These are phyloP conservation scores for Neonectria sp. DNA, from an alignment of 2,329 filamentous ascomycete species.

Conservation along the genomic window DNA sequence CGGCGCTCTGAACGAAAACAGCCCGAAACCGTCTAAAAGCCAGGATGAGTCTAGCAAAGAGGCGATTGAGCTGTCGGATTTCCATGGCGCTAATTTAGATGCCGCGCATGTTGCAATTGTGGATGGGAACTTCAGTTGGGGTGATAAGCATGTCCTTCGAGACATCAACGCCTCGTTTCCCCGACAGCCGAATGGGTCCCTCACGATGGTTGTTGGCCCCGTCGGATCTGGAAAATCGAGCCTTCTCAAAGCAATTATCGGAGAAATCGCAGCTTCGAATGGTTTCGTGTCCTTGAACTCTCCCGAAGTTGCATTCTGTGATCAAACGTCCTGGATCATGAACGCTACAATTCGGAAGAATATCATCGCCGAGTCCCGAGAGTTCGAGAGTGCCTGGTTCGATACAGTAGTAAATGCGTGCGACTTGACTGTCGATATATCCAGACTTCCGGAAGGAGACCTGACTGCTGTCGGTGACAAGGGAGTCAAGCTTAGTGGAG, in stretches of 20 bases:
- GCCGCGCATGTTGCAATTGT: slow-evolving; percentile 36
- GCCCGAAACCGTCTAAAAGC: not conserved
- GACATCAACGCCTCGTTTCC: slow-evolving; percentile 45
- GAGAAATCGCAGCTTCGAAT: slow-evolving; percentile 41
- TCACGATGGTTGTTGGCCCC: slow-evolving; percentile 51
- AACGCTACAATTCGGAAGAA: slow-evolving; percentile 54
- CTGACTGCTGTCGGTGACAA: slow-evolving; percentile 50
- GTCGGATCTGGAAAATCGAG: slow-evolving; percentile 53
- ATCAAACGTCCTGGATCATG: slow-evolving; percentile 52
- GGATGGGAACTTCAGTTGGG: slow-evolving; percentile 48
- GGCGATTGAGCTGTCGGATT: slow-evolving; percentile 23
- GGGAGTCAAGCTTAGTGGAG: slow-evolving; percentile 53
- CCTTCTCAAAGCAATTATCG: slow-evolving; percentile 50
- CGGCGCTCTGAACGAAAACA: not conserved
- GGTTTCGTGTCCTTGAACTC: slow-evolving; percentile 45
- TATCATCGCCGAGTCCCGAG: slow-evolving; percentile 51
- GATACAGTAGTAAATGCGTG: slow-evolving; percentile 52
- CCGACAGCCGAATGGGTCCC: slow-evolving; percentile 37
- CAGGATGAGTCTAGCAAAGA: slow-evolving; percentile 9
- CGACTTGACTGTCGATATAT: slow-evolving; percentile 50
- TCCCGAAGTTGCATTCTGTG: slow-evolving; percentile 48
- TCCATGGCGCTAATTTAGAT: slow-evolving; percentile 15
- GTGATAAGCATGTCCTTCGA: slow-evolving; percentile 43
- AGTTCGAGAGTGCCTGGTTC: slow-evolving; percentile 52
- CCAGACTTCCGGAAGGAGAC: slow-evolving; percentile 41